A percentile compares a stretch with the other conserved stretches of the same genome.
Evolutionary conservation across 2,329 filamentous ascomycete genomes (phyloP).

Genomic region (Hypoxylon sp.): DNA sequence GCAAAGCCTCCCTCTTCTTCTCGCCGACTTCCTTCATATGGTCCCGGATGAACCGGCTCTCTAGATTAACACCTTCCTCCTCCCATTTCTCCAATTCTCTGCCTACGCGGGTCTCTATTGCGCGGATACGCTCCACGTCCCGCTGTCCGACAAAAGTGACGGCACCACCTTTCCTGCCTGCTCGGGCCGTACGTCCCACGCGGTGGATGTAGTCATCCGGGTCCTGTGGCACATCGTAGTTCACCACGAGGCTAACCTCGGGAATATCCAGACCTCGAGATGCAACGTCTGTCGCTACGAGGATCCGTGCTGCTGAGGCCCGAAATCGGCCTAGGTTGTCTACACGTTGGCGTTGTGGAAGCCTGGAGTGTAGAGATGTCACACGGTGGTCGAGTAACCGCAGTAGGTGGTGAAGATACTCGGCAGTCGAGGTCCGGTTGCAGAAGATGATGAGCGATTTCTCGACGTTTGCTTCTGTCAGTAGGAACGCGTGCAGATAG

Average conservation of each 20-base stretch:
- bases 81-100: constrained; percentile 85
- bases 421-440: constrained; percentile 91
- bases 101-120: constrained; percentile 88
- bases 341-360: constrained; percentile 87
- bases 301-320: constrained; percentile 86
- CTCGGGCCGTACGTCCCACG: constrained; percentile 94
- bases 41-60: constrained; percentile 87
- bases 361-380: constrained; percentile 88
- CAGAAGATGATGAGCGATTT: constrained; percentile 93
- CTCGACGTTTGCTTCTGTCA: constrained; percentile 80
- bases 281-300: constrained; percentile 96
- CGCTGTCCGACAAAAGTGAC: constrained; percentile 93
- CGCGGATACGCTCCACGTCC: constrained; percentile 90
- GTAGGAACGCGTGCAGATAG: constrained; percentile 90
- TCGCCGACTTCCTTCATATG: constrained; percentile 91
- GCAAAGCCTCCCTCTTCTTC: constrained; percentile 91
- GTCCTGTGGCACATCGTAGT: constrained; percentile 96
- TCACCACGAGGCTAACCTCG: constrained; percentile 89
- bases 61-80: constrained; percentile 95
- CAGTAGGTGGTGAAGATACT: constrained; percentile 89
- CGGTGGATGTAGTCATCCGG: constrained; percentile 98
- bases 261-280: constrained; percentile 96
- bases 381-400: constrained; percentile 90
- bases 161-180: constrained; percentile 84
- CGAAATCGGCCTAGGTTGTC: constrained; percentile 94